Evolutionary conservation across 1,284 basidiomycete genomes (phyloP), one percentile per base, ranked within the genome.

Genomic region (Lignosus rhinocerotis): DNA sequence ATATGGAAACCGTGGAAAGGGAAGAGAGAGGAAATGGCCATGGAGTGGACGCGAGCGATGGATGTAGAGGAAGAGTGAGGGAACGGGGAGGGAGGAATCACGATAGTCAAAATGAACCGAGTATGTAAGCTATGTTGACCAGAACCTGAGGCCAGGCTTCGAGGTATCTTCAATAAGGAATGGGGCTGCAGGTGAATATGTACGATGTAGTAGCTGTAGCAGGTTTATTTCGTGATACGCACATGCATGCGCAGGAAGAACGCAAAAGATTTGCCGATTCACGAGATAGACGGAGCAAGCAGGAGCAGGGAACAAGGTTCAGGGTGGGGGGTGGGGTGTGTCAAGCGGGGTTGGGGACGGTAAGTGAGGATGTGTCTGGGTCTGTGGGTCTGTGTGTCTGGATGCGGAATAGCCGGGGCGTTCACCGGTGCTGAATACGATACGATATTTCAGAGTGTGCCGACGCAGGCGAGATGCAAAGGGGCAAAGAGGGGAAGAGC

Each of bases 401-500:
- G 11, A 25, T 50, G 41, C 45, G 51, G 32, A 56, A 39, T 39
- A 58, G 56, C 49, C 56, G 36, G 47, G 53, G 41, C 43, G 42
- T 56, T 64, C 54, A 62, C 59, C 58, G 60, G 55, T 43, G 58
- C 63, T 64, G 52, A 61, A 64, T 64, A 58, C 60, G 63, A 64
- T 34, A 50, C 57, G 62, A 63, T 30, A 46, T 59, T 64, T 64
- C 63, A 63, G 61, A 64, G 63, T 53, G 58, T 57, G 46, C 60
- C 63, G 53, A 60, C 56, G 58, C 48, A 50, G 58, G 53, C 53
- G 21, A 47, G 53, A 58, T 11, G 52, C 45, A 45, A 55, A 55
- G 45, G 53, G 36, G 50, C 30, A 33, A 30, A 46, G 36, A 44
- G 48, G 33, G 38, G 14, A 19, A 19, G 30, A 30, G 11, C 12